Conservation (phyloP, 768 basidiomycete species). For the Tulasnella sp. region DNA sequence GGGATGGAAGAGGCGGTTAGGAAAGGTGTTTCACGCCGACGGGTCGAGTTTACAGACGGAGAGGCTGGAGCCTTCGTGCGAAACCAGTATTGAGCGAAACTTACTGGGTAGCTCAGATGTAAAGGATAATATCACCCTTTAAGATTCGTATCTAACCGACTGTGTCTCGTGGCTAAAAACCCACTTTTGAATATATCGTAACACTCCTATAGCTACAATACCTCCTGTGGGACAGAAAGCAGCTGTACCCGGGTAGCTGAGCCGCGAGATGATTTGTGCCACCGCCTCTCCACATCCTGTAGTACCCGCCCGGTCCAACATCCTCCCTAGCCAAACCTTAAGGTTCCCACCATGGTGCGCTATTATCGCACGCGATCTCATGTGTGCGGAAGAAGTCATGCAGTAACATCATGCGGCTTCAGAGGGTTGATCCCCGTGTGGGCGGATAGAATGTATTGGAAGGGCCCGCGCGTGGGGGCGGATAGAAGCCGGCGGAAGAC, state of each 20-base stretch:
- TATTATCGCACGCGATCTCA: background rate
- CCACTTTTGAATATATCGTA: too few species aligned
- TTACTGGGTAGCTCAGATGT: too few species aligned
- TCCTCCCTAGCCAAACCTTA: background rate
- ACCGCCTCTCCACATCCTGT: too few species aligned
- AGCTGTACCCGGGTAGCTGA: background rate
- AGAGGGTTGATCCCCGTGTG: background rate
- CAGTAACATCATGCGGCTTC: background rate
- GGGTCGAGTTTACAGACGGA: conserved; percentile 41
- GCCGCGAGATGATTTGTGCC: background rate
- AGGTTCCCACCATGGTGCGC: background rate
- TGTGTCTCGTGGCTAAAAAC: background rate
- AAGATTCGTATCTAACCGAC: background rate
- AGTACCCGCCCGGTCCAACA: background rate
- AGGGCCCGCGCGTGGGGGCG: background rate
- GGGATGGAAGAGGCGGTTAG: conserved; percentile 40
- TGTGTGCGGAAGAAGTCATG: background rate
- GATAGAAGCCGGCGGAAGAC: background rate
- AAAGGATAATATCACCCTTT: background rate
- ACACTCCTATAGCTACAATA: too few species aligned
- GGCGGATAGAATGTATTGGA: background rate
- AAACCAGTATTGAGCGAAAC: too few species aligned
- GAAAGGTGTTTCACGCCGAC: conserved; percentile 36
- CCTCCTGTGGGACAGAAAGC: background rate
- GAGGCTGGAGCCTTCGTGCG: conserved; percentile 35